Conservation (phyloP, 2,329 filamentous ascomycete species). For the Trichoderma sp. region DNA sequence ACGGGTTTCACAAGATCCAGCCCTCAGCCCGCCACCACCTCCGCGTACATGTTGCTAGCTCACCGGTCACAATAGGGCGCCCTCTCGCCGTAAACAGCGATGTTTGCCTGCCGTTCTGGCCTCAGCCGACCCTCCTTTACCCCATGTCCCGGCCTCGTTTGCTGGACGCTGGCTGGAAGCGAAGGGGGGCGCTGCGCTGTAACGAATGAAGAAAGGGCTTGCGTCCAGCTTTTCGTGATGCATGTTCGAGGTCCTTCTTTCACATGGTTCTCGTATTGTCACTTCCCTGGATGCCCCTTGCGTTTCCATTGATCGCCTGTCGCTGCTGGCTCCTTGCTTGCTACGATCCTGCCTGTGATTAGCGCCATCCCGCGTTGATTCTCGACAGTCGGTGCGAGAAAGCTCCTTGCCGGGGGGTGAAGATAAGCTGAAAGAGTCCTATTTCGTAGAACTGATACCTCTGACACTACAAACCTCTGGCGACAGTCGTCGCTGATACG, state of each 20-base stretch:
- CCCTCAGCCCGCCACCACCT: conserved; percentile 19
- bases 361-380: conserved; percentile 6
- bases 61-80: conserved; percentile 10
- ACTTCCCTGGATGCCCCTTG: not conserved
- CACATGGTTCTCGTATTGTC: conserved; percentile 12
- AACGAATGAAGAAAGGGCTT: conserved; percentile 7
- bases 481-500: not conserved
- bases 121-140: conserved; percentile 20
- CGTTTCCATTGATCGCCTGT: not conserved
- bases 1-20: conserved; percentile 17
- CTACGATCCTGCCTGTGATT: conserved; percentile 14
- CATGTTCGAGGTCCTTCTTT: conserved; percentile 7
- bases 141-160: conserved; percentile 2
- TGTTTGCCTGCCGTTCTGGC: not conserved
- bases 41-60: conserved; percentile 17
- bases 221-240: conserved; percentile 12
- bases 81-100: not conserved
- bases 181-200: not conserved
- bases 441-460: not conserved
- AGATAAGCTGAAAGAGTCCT: not conserved
- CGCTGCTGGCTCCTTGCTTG: not conserved
- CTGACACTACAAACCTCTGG: too few species aligned
- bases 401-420: not conserved
- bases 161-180: conserved; percentile 3
- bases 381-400: not conserved